Conservation (phyloP, 1,284 basidiomycete genomes). For the Microbotryum violaceum region DNA sequence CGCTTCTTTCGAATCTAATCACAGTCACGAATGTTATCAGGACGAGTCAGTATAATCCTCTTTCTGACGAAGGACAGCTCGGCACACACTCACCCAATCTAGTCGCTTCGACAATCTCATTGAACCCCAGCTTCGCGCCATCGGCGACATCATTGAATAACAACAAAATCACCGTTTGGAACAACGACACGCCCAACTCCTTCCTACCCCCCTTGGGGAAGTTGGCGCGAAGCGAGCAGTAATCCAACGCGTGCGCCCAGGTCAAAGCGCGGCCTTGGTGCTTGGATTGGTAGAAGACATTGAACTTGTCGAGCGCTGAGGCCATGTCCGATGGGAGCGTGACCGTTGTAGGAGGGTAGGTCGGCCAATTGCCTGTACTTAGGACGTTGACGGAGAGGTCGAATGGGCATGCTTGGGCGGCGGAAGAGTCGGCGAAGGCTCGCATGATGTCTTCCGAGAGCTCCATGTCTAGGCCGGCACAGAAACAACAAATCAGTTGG, state of each 20-base stretch:
- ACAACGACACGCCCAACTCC: constrained; percentile 83
- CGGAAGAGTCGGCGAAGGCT: constrained; percentile 43
- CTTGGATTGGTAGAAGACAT: constrained; percentile 62
- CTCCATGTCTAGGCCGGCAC: constrained; percentile 11
- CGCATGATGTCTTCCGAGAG: constrained; percentile 42
- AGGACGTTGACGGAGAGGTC: constrained; percentile 50
- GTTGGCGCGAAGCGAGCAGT: constrained; percentile 57
- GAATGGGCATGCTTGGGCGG: constrained; percentile 28
- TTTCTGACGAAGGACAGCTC: background rate
- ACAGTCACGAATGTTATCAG: background rate
- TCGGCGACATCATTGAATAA: constrained; percentile 64
- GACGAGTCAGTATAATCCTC: background rate
- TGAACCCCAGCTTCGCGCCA: constrained; percentile 53
- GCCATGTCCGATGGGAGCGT: constrained; percentile 49
- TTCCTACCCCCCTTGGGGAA: constrained; percentile 61
- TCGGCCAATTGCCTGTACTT: constrained; percentile 52
- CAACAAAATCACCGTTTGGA: constrained; percentile 79
- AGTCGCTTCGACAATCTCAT: constrained; percentile 61
- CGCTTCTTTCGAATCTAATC: constrained; percentile 63
- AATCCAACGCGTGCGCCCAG: constrained; percentile 77
- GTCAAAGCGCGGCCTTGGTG: constrained; percentile 61
- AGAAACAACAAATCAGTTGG: background rate
- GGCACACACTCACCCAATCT: constrained; percentile 57
- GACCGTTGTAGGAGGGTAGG: constrained; percentile 37
- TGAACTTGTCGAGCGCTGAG: constrained; percentile 55